These are phyloP conservation scores for Petrea volubilis DNA, from an alignment of 257 asterid species.

Conservation along the genomic window DNA sequence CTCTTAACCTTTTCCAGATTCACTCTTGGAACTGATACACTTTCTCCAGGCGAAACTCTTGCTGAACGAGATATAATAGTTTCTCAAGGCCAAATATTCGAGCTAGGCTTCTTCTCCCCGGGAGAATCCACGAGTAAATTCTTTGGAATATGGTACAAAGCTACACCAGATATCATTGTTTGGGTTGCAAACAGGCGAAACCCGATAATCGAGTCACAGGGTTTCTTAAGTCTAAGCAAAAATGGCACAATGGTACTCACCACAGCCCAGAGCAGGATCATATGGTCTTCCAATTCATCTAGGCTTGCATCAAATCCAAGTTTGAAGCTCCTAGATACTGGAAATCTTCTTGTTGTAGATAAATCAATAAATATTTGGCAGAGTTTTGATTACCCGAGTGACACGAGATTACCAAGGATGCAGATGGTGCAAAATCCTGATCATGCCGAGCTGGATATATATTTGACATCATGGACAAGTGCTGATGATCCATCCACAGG, in stretches of 20 bases:
- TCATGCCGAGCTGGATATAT: neutral
- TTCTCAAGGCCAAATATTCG: too few relatives aligned
- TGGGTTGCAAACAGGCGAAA: slow-evolving; percentile 29
- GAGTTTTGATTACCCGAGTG: slow-evolving; percentile 24
- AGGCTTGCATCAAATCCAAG: neutral
- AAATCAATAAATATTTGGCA: slow-evolving; percentile 4
- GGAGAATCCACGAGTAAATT: neutral
- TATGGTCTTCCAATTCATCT: slow-evolving; percentile 11
- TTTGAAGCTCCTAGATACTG: slow-evolving; percentile 25
- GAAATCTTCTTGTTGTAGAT: slow-evolving; percentile 19
- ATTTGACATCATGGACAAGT: slow-evolving; percentile 22
- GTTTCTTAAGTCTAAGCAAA: neutral
- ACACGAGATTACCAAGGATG: slow-evolving; percentile 24
- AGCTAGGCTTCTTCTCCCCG: too few relatives aligned
- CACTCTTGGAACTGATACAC: too few relatives aligned
- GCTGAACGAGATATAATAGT: too few relatives aligned
- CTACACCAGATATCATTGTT: slow-evolving; percentile 18
- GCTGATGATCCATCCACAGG: slow-evolving; percentile 18
- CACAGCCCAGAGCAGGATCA: neutral
- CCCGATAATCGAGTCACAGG: slow-evolving; percentile 1
- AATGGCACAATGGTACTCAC: slow-evolving; percentile 17
- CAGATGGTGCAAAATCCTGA: neutral
- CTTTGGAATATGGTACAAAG: slow-evolving; percentile 18
- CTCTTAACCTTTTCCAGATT: too few relatives aligned
- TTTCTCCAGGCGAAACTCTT: too few relatives aligned